Base-by-base conservation (phyloP, 2,329 filamentous ascomycete genomes). In the Fusarium torreyae region DNA sequence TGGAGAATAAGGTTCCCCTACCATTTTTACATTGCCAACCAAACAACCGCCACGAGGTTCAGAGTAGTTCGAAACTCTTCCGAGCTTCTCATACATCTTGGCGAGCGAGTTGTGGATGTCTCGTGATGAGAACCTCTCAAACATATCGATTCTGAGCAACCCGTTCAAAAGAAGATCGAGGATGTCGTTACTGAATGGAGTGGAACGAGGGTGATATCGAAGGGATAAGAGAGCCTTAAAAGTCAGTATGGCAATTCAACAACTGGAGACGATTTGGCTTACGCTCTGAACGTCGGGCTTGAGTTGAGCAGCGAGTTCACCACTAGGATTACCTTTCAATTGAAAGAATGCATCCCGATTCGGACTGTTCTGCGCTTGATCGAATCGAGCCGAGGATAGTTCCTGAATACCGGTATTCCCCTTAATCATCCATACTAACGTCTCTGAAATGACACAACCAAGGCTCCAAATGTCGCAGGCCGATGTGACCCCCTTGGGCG, bases 141-240 rank as follows among this genome's bases (percentile, higher is more conserved):
- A 13, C 13, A 6, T 10, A 4, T 39, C 7, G 5, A 45, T 17
- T 1, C 7, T 24, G 6, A 58, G 33, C 39, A 45, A 54, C 2
- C 24, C 33, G 7, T 24, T 7, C 18, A 42, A 1, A 2, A 53
- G 15, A 1, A 52, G 2, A 5, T 38, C 5, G 6, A 52, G n/a
- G 7, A 44, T 34, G 1, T 52, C 38, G 5, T 36, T 10, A 0
- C 5, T 31, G 28, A 40, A 22, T 1, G 6, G 11, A 4, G 20
- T 18, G 0, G 31, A 20, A 1, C 5, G 22, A 7, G 17, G 18
- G 1, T 10, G 22, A 2, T 1, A 1, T 2, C 31, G 38, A 5
- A 57, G 22, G 8, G n/a, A 34, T 4, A 34, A 3, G 4, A 57
- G 28, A 40, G 4, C 53, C 48, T n/a, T 13, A 6, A 3, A 4